These are phyloP conservation scores for Vinca major DNA, from an alignment of 305 asterid genomes.

Conservation along the genomic window DNA sequence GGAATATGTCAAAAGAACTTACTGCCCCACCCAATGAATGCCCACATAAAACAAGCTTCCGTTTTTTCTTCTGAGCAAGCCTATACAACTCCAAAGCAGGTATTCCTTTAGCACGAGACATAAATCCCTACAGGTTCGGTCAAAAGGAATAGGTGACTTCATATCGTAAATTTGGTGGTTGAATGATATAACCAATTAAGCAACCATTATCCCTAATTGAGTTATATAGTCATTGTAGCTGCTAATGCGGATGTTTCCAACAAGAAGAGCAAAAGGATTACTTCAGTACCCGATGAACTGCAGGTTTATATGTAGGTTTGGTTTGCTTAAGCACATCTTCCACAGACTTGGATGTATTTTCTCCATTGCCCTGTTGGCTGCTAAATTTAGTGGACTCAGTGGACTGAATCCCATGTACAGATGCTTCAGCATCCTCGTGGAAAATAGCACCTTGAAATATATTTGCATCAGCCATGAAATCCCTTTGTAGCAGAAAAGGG, in stretches of 20 bases:
- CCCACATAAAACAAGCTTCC: conserved; percentile 91
- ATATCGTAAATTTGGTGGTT: not conserved
- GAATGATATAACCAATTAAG: conserved; percentile 12
- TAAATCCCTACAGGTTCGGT: conserved; percentile 63
- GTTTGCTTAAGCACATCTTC: conserved; percentile 47
- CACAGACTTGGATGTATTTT: conserved; percentile 28
- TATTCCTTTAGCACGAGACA: conserved; percentile 99
- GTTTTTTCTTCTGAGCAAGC: conserved; percentile 88
- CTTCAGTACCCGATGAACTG: conserved; percentile 77
- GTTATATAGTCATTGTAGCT: conserved; percentile 1
- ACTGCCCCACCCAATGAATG: conserved; percentile 99
- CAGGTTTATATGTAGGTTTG: conserved; percentile 59
- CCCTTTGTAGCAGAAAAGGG: conserved; percentile 65
- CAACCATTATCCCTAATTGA: too few species aligned
- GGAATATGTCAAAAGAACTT: conserved; percentile 24
- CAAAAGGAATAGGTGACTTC: conserved; percentile 8
- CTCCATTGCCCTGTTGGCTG: conserved; percentile 38
- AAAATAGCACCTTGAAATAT: conserved; percentile 99
- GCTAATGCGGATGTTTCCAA: conserved; percentile 2
- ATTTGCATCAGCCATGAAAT: conserved; percentile 99
- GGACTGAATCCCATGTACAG: conserved; percentile 32
- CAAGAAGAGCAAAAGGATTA: conserved; percentile 18
- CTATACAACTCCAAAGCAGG: conserved; percentile 92
- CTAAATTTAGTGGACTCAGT: conserved; percentile 25
- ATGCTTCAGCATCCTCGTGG: conserved; percentile 59